Conservation (phyloP, 1,139 yeast species). For the Debaryomyces robertsiae region DNA sequence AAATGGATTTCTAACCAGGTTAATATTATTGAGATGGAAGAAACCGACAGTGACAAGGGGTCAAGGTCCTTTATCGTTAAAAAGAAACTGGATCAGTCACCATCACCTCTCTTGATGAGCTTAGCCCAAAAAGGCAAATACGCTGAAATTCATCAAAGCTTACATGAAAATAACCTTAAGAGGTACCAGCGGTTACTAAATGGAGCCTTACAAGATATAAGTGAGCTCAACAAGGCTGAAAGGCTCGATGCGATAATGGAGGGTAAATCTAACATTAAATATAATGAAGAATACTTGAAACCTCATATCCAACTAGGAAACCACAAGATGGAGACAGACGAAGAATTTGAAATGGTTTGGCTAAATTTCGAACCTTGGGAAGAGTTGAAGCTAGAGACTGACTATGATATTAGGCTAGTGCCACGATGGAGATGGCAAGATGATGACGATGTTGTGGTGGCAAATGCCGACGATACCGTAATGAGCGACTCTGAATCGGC, state of each 20-base stretch:
- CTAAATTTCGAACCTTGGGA: slow-evolving; percentile 56
- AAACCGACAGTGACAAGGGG: slow-evolving; percentile 7
- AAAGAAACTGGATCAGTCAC: background rate
- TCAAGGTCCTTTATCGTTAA: background rate
- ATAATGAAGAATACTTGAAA: slow-evolving; percentile 31
- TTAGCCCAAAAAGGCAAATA: slow-evolving; percentile 25
- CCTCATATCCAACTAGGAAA: slow-evolving; percentile 44
- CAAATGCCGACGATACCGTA: background rate
- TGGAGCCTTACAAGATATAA: slow-evolving; percentile 31
- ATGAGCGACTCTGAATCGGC: background rate
- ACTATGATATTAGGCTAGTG: slow-evolving; percentile 46
- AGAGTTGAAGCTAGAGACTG: slow-evolving; percentile 47
- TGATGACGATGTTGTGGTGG: slow-evolving; percentile 11
- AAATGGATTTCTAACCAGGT: slow-evolving; percentile 27
- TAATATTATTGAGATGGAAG: slow-evolving; percentile 15
- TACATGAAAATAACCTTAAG: slow-evolving; percentile 26
- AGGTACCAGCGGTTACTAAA: slow-evolving; percentile 25
- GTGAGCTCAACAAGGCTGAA: slow-evolving; percentile 41
- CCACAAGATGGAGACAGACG: slow-evolving; percentile 40
- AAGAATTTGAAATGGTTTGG: slow-evolving; percentile 51
- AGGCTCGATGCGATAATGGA: slow-evolving; percentile 42
- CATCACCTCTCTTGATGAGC: slow-evolving; percentile 12
- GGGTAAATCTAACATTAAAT: slow-evolving; percentile 28
- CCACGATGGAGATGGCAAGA: slow-evolving; percentile 36
- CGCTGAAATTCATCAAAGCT: slow-evolving; percentile 29